These are phyloP conservation scores for Holtermanniella nyarrowii DNA, from an alignment of 768 basidiomycete species.

Conservation along the genomic window DNA sequence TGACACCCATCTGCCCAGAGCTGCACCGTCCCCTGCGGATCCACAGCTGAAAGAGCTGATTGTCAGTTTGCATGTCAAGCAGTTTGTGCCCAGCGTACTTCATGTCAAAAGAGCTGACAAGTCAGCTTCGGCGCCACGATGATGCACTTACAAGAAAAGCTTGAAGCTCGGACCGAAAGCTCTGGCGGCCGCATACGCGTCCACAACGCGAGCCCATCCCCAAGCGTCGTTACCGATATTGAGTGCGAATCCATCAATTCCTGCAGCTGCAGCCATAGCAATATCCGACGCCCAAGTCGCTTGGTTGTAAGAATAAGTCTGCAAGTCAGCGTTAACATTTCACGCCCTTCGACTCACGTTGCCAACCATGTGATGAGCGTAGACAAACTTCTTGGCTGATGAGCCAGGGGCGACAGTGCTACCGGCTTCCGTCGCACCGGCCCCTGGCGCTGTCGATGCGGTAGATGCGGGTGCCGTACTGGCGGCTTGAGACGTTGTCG, in stretches of 20 bases:
- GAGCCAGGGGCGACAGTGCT: conserved; percentile 13
- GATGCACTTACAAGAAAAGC: conserved; percentile 25
- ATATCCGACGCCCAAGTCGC: conserved; percentile 39
- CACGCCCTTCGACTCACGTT: conserved; percentile 14
- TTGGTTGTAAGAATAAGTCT: conserved; percentile 36
- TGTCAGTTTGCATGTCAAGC: not conserved
- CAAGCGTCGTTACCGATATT: conserved; percentile 41
- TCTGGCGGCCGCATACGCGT: conserved; percentile 39
- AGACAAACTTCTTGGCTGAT: conserved; percentile 20
- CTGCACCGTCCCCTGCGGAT: conserved; percentile 15
- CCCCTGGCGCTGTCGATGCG: not conserved
- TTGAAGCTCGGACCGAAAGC: conserved; percentile 18
- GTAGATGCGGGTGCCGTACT: not conserved
- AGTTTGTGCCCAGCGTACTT: conserved; percentile 2
- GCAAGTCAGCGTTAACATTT: conserved; percentile 9
- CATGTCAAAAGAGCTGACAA: conserved; percentile 32
- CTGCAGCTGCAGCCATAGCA: conserved; percentile 27
- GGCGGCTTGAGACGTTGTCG: not conserved
- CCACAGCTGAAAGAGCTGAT: conserved; percentile 18
- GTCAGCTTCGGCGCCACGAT: too few relatives aligned
- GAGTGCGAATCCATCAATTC: conserved; percentile 43
- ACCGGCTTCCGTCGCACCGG: conserved; percentile 8
- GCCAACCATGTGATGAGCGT: conserved; percentile 38
- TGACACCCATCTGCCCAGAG: conserved; percentile 22
- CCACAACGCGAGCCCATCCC: conserved; percentile 28